phyloP scores from a whole-genome alignment of 331 rosid genomes.

The Rhamnella rubrinervis region DNA sequence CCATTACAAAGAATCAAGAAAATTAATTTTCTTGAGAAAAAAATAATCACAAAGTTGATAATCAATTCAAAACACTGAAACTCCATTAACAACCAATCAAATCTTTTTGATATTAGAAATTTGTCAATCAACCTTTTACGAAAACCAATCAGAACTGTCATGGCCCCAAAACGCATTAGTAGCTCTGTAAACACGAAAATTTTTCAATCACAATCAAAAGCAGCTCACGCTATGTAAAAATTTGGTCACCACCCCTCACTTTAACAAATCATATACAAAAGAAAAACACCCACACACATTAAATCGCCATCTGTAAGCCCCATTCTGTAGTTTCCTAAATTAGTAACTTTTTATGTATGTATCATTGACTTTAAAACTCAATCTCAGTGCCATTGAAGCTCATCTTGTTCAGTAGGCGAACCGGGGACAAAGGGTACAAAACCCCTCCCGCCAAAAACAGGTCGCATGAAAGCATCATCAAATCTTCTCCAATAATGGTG shows the following conservation, averaged over 20 bases:
- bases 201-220: conserved; percentile 28
- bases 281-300: conserved; percentile 25
- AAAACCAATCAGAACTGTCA: conserved; percentile 1
- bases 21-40: no score
- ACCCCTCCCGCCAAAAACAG: conserved; percentile 89
- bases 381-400: conserved; percentile 43
- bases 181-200: conserved; percentile 32
- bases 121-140: conserved; percentile 12
- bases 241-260: not conserved
- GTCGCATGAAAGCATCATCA: conserved; percentile 84
- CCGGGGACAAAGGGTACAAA: conserved; percentile 83
- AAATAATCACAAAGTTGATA: no score
- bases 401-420: conserved; percentile 62
- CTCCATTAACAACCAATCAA: no score
- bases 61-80: no score
- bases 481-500: conserved; percentile 92
- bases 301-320: conserved; percentile 29
- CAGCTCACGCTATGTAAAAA: conserved; percentile 8
- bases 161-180: conserved; percentile 19
- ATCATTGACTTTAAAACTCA: conserved; percentile 8
- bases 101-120: not conserved
- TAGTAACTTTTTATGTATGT: conserved; percentile 6
- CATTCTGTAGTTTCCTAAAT: conserved; percentile 25
- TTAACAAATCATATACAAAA: conserved; percentile 28
- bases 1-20: no score